These are phyloP conservation scores for Piper betle DNA, from an alignment of 164 flowering plant species.

Conservation along the genomic window DNA sequence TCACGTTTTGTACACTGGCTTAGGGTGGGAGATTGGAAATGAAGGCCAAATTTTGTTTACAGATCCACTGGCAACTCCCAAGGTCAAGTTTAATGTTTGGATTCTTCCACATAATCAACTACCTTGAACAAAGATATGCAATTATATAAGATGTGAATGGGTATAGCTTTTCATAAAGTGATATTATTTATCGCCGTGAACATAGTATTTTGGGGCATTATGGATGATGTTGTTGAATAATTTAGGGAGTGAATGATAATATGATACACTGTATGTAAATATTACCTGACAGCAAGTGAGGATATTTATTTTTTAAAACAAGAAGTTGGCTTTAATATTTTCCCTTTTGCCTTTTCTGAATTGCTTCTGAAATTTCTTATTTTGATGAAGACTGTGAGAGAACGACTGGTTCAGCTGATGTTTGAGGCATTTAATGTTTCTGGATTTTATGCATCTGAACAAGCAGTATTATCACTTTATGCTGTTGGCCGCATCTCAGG, in stretches of 20 bases:
- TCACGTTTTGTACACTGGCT: conserved; percentile 73
- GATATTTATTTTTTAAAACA: neutral
- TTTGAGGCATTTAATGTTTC: conserved; percentile 95
- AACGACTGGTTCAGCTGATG: conserved; percentile 93
- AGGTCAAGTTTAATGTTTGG: conserved; percentile 32
- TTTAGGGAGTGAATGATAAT: no score
- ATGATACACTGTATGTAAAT: no score
- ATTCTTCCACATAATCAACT: no score
- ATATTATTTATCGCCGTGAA: no score
- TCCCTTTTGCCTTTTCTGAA: neutral
- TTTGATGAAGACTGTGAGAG: conserved; percentile 59
- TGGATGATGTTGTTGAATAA: no score
- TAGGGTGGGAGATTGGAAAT: conserved; percentile 97
- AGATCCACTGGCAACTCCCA: conserved; percentile 88
- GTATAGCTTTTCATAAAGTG: no score
- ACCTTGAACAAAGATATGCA: no score
- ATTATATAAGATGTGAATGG: no score
- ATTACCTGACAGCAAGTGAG: no score
- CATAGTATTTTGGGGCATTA: no score
- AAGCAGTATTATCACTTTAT: conserved; percentile 94
- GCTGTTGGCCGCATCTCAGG: conserved; percentile 99
- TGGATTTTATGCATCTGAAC: conserved; percentile 97
- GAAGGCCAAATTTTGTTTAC: conserved; percentile 95
- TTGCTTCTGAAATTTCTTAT: neutral
- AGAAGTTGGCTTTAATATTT: no score